Base-by-base conservation (phyloP, 148 eudicot species). In the Chenopodium suecicum region DNA sequence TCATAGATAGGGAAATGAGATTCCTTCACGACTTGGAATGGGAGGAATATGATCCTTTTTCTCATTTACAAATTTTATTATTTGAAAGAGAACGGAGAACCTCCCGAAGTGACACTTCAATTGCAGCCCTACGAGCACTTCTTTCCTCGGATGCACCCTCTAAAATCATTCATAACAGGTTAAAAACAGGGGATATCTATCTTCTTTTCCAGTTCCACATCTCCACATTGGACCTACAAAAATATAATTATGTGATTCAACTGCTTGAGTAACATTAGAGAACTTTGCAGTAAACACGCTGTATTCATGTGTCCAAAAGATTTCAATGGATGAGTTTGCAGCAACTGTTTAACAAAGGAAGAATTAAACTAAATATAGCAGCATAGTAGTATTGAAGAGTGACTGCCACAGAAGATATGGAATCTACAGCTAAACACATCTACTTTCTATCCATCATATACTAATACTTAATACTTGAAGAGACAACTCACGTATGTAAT, bases 21-120 rank as follows among this genome's bases (percentile, higher is more conserved):
- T 85, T 25, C 94, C 95, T 86, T 94, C 97, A 73, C 88, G 90
- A 65, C 89, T 90, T 5, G 97, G 97, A 71, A 96, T 88, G 66
- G 95, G 84, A 72, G 99, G 99, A 78, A 96, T 89, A 75, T 96
- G 99, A 85, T 96, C 99, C 88, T 92, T 94, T 79, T 94, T 94
- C 84, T 94, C 97, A 87, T 96, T 96, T 46, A 94, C 98, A 83
- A 92, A 94, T 85, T 86, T 94, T 78, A 96, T 92, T 64, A 96
- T 96, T 87, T 96, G 99, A 85, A 96, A 96, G 73, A 96, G 85
- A 84, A 94, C 95, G 94, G 73, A 96, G 85, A 84, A 94, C 95
- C 78, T 96, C 99, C 27, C 90, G 94, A 46, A 96, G 95, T 10
- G 99, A 91, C 79, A 88, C 80, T 87, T 96, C 99, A 16, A 92